Evolutionary conservation across 2,329 filamentous ascomycete genomes (phyloP).

Genomic region (Aspergillus spinulosporus): DNA sequence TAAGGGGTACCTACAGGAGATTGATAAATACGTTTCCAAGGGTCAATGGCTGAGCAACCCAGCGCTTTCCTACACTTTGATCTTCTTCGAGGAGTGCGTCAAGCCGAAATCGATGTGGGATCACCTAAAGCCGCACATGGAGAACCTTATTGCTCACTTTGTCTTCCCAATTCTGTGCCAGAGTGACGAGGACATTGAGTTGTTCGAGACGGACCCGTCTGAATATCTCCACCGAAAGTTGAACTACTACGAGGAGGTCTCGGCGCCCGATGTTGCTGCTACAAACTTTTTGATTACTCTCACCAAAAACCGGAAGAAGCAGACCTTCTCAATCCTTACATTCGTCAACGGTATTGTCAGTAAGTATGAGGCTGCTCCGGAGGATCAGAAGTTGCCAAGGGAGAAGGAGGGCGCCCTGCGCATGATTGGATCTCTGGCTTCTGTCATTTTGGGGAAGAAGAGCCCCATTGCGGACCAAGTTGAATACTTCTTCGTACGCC

Average conservation of each 20-base stretch:
- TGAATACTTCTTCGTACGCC: conserved; percentile 96
- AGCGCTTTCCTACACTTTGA: conserved; percentile 87
- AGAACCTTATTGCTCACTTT: conserved; percentile 88
- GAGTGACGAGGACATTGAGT: conserved; percentile 84
- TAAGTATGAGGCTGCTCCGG: conserved; percentile 80
- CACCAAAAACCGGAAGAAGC: conserved; percentile 90
- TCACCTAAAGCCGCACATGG: conserved; percentile 88
- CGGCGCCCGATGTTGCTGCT: conserved; percentile 89
- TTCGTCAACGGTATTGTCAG: conserved; percentile 96
- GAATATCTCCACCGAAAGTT: conserved; percentile 97
- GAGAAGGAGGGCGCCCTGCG: conserved; percentile 95
- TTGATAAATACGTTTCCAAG: conserved; percentile 97
- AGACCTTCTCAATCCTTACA: conserved; percentile 89
- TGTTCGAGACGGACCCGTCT: conserved; percentile 90
- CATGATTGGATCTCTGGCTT: conserved; percentile 94
- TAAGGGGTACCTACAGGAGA: conserved; percentile 89
- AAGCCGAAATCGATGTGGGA: conserved; percentile 97
- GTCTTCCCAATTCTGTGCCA: conserved; percentile 95
- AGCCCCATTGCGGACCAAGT: conserved; percentile 96
- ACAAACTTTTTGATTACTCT: conserved; percentile 95
- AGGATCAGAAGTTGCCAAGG: conserved; percentile 87
- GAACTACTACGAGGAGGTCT: conserved; percentile 97
- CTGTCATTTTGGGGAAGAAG: conserved; percentile 95
- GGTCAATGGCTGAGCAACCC: conserved; percentile 92
- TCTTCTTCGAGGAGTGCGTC: conserved; percentile 95